Evolutionary conservation across 352 stramenopile genomes (phyloP).

Genomic region (Globisporangium uncinulatum): DNA sequence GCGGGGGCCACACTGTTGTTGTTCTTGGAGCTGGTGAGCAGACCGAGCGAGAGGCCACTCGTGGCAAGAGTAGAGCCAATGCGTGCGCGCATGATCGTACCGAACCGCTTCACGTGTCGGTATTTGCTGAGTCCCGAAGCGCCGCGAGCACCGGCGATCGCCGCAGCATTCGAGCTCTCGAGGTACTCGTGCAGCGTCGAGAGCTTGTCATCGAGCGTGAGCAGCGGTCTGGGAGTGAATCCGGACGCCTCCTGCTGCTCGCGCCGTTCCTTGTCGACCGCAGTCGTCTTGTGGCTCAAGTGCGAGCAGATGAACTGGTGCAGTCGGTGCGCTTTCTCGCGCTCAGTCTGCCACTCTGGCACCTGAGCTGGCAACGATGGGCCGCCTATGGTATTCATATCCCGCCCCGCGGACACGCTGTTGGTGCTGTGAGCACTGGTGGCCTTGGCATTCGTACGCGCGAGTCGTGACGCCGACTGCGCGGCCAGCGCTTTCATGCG

Average conservation of each 20-base stretch:
- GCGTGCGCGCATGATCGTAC: constrained; percentile 51
- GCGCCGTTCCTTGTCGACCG: constrained; percentile 13
- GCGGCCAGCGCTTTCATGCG: constrained; percentile 4
- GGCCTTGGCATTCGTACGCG: neutral
- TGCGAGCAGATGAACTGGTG: constrained; percentile 63
- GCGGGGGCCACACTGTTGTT: neutral
- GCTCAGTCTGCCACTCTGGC: constrained; percentile 38
- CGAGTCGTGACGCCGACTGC: neutral
- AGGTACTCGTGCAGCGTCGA: constrained; percentile 62
- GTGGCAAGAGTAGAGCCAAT: constrained; percentile 15
- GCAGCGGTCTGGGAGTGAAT: constrained; percentile 35
- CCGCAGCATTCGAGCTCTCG: constrained; percentile 18
- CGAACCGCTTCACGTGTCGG: constrained; percentile 61
- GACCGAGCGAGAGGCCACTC: constrained; percentile 3
- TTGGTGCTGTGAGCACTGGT: neutral
- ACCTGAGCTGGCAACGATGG: neutral
- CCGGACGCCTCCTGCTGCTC: constrained; percentile 35
- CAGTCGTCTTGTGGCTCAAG: constrained; percentile 23
- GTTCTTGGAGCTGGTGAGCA: neutral
- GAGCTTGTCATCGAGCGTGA: constrained; percentile 58
- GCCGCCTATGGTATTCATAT: neutral
- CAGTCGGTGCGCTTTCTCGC: constrained; percentile 41
- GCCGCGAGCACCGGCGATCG: constrained; percentile 9
- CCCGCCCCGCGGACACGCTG: no score
- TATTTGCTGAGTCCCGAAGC: constrained; percentile 43